Base-by-base conservation (phyloP, 2,329 filamentous ascomycete genomes). In the Gaeumannomyces tritici region DNA sequence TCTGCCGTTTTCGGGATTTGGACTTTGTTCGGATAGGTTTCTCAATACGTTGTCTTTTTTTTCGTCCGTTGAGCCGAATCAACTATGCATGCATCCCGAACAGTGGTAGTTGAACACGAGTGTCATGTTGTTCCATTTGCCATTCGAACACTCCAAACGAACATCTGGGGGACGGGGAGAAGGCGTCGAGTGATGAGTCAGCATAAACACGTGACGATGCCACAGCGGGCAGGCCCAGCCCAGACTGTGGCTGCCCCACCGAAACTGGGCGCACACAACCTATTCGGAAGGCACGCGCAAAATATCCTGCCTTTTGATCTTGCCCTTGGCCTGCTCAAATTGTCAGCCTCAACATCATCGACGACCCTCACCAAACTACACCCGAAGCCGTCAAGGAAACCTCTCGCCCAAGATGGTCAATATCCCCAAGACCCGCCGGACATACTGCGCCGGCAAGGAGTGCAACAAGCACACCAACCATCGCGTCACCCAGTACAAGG, bases 401-500 rank as follows among this genome's bases (percentile, higher is more conserved):
- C 42, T 51, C 42, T 51, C 42, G 42, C 71, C 62, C 68, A 73
- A 72, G 67, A 73, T 73, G 89, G 89, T 93, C 80, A 93, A 93
- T 88, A 86, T 92, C 80, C 89, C 89, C 73, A 92, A 92, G 83
- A 91, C 89, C 77, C 84, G 89, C 78, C 86, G 88, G 80, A 92
- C 89, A 75, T 93, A 89, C 83, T 62, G 61, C 57, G 61, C 61
- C 56, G 87, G 87, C 82, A 90, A 87, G 82, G 84, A 89, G 74
- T 93, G 90, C 88, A 82, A 80, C 73, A 89, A 90, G 80, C 88
- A 90, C 83, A 88, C 85, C 71, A 83, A 88, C 74, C 86, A 88
- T 84, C 89, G 89, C 81, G 89, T 92, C 76, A 91, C 89, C 70
- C 89, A 93, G 81, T 93, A 93, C 87, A 93, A 69, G 68, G 73